phyloP scores from a whole-genome alignment of 2,329 filamentous ascomycete genomes.

The Cercospora zeae-maydis region DNA sequence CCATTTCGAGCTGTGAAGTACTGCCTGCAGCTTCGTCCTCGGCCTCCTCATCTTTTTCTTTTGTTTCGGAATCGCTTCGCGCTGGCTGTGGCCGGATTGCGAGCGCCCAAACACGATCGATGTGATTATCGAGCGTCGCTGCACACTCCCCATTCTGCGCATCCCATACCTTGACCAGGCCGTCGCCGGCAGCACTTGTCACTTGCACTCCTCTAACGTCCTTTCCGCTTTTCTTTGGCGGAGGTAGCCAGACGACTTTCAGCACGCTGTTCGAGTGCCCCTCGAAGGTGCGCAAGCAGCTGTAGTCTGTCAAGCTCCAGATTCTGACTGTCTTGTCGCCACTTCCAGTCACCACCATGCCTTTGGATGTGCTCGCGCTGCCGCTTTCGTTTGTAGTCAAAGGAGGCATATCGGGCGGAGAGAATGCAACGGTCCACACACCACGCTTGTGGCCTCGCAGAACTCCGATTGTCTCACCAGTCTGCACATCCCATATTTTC shows the following conservation, averaged over 20 bases:
- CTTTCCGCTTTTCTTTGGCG: conserved; percentile 39
- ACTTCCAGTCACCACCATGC: conserved; percentile 81
- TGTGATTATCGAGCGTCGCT: conserved; percentile 92
- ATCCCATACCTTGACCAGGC: conserved; percentile 95
- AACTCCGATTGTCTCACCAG: conserved; percentile 87
- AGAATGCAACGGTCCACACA: conserved; percentile 93
- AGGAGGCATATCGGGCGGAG: conserved; percentile 70
- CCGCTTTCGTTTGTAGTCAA: conserved; percentile 65
- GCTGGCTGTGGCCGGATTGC: conserved; percentile 59
- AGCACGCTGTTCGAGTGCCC: conserved; percentile 94
- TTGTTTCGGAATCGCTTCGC: conserved; percentile 8
- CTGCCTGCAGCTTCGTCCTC: conserved; percentile 17
- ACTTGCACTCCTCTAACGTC: conserved; percentile 64
- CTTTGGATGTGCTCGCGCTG: conserved; percentile 65
- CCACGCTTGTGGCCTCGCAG: conserved; percentile 88
- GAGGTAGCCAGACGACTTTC: conserved; percentile 82
- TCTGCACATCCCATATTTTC: conserved; percentile 90
- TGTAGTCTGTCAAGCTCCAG: conserved; percentile 90
- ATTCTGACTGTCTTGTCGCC: conserved; percentile 95
- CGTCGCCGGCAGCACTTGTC: conserved; percentile 86
- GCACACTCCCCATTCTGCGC: conserved; percentile 78
- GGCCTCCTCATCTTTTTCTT: conserved; percentile 33
- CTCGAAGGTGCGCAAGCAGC: conserved; percentile 88
- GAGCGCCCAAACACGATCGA: conserved; percentile 90
- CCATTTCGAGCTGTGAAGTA: conserved; percentile 60